Percentiles rank a stretch among this genome's conserved stretches.
phyloP scores from a whole-genome alignment of 352 stramenopile species.

The Phytophthora kernoviae region DNA sequence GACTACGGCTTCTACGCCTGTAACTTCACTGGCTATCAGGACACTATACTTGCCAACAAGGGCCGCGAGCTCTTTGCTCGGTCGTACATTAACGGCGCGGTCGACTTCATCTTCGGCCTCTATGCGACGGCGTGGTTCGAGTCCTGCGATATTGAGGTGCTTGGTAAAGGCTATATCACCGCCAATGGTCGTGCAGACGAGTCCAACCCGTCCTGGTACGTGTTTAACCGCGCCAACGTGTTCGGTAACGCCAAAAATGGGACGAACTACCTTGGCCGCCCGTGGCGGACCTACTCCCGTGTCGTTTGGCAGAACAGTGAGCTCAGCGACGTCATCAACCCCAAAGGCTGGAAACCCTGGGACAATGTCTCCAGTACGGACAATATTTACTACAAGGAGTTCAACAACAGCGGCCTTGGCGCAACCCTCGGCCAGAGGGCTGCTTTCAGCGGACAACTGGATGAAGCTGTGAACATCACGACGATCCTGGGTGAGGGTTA shows the following conservation, averaged over 20 bases:
- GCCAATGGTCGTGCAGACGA: slow-evolving; percentile 17
- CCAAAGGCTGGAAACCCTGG: slow-evolving; percentile 15
- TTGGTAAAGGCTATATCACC: slow-evolving; percentile 16
- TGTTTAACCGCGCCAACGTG: slow-evolving; percentile 23
- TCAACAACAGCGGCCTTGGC: slow-evolving; percentile 16
- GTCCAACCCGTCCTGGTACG: slow-evolving; percentile 23
- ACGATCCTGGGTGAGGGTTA: slow-evolving; percentile 21
- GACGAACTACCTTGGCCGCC: slow-evolving; percentile 14
- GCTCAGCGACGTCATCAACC: slow-evolving; percentile 21
- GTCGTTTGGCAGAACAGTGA: slow-evolving; percentile 24
- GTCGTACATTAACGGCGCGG: slow-evolving; percentile 20
- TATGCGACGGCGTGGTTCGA: slow-evolving; percentile 22
- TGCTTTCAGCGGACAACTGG: slow-evolving; percentile 15
- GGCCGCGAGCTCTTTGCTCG: slow-evolving; percentile 17
- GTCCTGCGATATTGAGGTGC: slow-evolving; percentile 20
- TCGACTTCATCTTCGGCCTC: slow-evolving; percentile 22
- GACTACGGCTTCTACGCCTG: slow-evolving; percentile 26
- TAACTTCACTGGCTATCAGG: slow-evolving; percentile 23
- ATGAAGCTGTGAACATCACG: slow-evolving; percentile 16
- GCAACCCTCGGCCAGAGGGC: slow-evolving; percentile 14
- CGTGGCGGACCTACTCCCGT: slow-evolving; percentile 18
- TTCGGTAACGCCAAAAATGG: slow-evolving; percentile 11
- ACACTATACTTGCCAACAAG: slow-evolving; percentile 18
- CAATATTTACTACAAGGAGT: slow-evolving; percentile 25
- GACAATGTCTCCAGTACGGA: slow-evolving; percentile 17